Percentiles rank a stretch among this genome's conserved stretches.
Conservation (phyloP, 2,329 filamentous ascomycete genomes). For the Cercospora zeae-maydis region DNA sequence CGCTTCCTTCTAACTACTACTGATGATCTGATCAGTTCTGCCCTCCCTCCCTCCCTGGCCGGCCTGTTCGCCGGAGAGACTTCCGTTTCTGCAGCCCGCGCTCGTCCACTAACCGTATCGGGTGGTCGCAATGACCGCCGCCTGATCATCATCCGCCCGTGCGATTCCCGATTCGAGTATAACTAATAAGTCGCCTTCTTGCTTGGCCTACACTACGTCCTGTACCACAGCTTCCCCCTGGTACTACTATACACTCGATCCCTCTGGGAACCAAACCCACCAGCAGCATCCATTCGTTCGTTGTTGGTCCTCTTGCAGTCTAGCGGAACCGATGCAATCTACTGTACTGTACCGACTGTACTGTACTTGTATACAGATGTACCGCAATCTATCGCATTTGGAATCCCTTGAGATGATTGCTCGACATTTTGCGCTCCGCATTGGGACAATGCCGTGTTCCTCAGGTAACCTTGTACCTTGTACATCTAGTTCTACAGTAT, state of each 20-base stretch:
- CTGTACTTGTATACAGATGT: too few species aligned
- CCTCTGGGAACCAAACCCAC: too few species aligned
- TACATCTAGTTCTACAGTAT: too few species aligned
- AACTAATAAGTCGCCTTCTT: neutral
- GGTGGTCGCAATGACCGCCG: slow-evolving; percentile 2
- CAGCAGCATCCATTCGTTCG: neutral
- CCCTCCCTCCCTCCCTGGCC: neutral
- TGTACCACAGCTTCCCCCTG: neutral
- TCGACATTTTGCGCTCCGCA: too few species aligned
- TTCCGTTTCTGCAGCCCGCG: neutral
- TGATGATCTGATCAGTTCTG: slow-evolving; percentile 3
- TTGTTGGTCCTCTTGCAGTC: neutral
- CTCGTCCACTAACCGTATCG: neutral
- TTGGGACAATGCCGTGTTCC: too few species aligned
- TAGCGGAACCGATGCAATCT: too few species aligned
- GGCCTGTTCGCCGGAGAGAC: neutral
- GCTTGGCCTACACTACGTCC: neutral
- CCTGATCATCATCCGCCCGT: slow-evolving; percentile 3
- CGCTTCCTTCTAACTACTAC: too few species aligned
- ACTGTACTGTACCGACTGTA: too few species aligned
- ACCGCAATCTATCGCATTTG: neutral
- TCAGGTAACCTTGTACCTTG: too few species aligned
- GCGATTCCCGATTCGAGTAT: slow-evolving; percentile 6
- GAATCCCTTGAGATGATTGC: too few species aligned
- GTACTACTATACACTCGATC: too few species aligned